Evolutionary conservation across 352 stramenopile genomes (phyloP), one percentile per base, ranked within the genome.

Genomic region (Pythium biforme): DNA sequence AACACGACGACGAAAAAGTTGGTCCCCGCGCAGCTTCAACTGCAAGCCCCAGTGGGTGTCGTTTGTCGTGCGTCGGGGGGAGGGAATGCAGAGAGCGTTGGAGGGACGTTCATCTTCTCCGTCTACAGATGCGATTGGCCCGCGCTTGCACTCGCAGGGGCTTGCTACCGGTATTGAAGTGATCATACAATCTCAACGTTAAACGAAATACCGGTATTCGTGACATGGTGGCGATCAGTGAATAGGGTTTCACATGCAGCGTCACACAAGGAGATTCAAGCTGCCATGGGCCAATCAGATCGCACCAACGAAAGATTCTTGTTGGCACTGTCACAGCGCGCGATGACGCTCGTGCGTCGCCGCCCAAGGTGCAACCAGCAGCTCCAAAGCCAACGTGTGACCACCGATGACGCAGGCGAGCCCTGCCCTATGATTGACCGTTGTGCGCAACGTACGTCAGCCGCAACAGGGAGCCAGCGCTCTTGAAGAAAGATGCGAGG

Each of bases 191-290:
- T 48, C 1, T 5, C 19, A 47, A 55, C 22, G n/a, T 19, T n/a
- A 46, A 39, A 7, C 5, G 5, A 29, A 33, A 55, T 37, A 68
- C 61, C 61, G 61, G 61, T 68, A 54, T 51, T 1, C 17, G 4
- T 19, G 11, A 60, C 51, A 22, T 50, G 8, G 14, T 15, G 23
- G 31, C 41, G 27, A 55, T 33, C 2, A 11, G 23, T 14, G 60
- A 47, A 8, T 67, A 67, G 60, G 60, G 60, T 67, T 67, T 46
- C 19, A 19, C 22, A 50, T 41, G 41, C 8, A 62, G 60, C 60
- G 60, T 62, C 52, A 67, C 15, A 19, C 1, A 33, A n/a, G 29
- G 3, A 69, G 62, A 64, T 69, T 69, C 62, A 69, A 69, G 37
- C 57, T 64, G 48, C 5, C 14, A 5, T 29, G 47, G 41, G 11